Evolutionary conservation across 345 rosid genomes (phyloP), one percentile per base, ranked within the genome.

Genomic region (Cardiospermum halicacabum): DNA sequence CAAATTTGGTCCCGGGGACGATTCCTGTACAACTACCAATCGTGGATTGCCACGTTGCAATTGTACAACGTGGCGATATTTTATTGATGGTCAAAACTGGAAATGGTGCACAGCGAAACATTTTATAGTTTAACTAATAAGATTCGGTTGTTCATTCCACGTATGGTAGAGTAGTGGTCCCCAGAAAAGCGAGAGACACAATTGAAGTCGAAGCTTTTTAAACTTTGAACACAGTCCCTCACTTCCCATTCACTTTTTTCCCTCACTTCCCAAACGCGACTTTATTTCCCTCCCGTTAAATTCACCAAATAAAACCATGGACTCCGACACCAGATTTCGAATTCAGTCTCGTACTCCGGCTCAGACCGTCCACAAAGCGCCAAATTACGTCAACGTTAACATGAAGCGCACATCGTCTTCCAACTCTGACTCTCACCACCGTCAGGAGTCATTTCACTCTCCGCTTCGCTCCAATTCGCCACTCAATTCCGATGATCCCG

Each of bases 401-500:
- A 82, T 86, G 89, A 89, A 77, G 64, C 88, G 84, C 34, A 80
- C 91, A 0, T 72, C 81, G 0, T 91, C 99, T 11, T 80, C 87
- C 13, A 83, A 82, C 74, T 85, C 93, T 26, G 92, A 85, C 24
- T 49, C 77, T 0, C 66, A 56, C 56, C 57, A 69, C 43, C 76
- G 70, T 60, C 51, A 54, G 11, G 92, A 87, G 26, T 89, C 96
- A 4, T 86, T 83, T 32, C 88, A 61, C 77, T 86, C 94, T 2
- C 94, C 94, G 15, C 92, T 85, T 67, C 77, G 85, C 5, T 75
- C 67, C 78, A 79, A 81, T 55, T 85, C 97, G 11, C 97, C 96
- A 1, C 73, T 78, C 69, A 78, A 67, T 39, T 88, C 89, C 70
- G 93, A 93, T 66, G 91, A 83, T 61, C 81, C 67, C 56, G 68